Evolutionary conservation across 2,329 filamentous ascomycete genomes (phyloP).

Genomic region (Fusarium dimerum): DNA sequence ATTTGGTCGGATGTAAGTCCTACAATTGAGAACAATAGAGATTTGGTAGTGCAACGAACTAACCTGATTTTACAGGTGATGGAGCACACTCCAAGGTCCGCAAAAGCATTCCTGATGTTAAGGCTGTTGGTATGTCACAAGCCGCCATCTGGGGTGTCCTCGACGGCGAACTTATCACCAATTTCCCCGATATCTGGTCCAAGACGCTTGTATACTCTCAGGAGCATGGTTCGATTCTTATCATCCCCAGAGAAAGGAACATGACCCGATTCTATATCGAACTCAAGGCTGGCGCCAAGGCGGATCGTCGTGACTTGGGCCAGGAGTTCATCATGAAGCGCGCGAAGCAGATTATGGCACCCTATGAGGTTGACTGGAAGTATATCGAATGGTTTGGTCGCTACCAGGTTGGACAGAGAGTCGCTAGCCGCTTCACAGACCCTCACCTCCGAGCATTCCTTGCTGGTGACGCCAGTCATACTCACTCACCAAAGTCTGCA

Average conservation of each 20-base stretch:
- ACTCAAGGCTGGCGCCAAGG: conserved; percentile 48
- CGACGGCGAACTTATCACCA: conserved; percentile 68
- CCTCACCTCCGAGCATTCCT: conserved; percentile 64
- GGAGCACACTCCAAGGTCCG: conserved; percentile 72
- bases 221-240: conserved; percentile 68
- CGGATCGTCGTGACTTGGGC: conserved; percentile 43
- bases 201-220: conserved; percentile 71
- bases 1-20: conserved; percentile 64
- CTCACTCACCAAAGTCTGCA: conserved; percentile 71
- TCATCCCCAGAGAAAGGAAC: conserved; percentile 71
- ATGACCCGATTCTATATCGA: conserved; percentile 68
- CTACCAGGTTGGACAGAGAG: conserved; percentile 70
- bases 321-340: conserved; percentile 72
- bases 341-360: conserved; percentile 61
- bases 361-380: conserved; percentile 58
- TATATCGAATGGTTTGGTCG: conserved; percentile 71
- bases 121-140: conserved; percentile 57
- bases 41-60: conserved; percentile 1
- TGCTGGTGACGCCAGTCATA: conserved; percentile 70
- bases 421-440: conserved; percentile 69
- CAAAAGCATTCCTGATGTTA: conserved; percentile 58
- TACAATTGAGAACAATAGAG: no score
- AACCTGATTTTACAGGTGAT: conserved; percentile 48
- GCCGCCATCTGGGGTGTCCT: conserved; percentile 68
- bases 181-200: conserved; percentile 76